Conservation (phyloP, 768 basidiomycete genomes). For the Boletus coccyginus region DNA sequence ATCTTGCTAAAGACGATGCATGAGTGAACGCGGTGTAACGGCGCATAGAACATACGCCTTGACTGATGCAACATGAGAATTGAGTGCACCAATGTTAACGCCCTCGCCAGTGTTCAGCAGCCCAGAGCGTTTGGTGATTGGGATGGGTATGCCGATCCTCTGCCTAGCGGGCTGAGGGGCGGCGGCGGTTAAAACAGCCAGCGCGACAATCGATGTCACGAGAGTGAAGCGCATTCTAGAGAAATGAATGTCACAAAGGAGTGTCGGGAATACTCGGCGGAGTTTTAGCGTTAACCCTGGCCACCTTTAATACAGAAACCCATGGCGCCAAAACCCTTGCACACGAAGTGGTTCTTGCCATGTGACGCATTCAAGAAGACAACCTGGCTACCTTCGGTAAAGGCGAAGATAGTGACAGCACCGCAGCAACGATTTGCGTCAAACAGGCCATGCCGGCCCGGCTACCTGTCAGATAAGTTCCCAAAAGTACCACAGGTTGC, state of each 20-base stretch:
- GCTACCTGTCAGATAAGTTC: neutral
- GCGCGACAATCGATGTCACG: neutral
- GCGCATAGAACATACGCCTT: constrained; percentile 6
- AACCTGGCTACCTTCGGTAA: neutral
- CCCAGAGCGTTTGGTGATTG: constrained; percentile 5
- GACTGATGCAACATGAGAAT: constrained; percentile 1
- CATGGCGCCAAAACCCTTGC: too few relatives aligned
- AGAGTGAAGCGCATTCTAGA: constrained; percentile 10
- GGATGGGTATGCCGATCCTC: neutral
- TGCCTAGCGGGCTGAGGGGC: neutral
- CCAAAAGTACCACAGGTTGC: neutral
- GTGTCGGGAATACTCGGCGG: neutral
- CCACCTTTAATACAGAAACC: neutral
- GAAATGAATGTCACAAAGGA: neutral
- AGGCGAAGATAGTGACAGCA: neutral
- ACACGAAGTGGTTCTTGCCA: neutral
- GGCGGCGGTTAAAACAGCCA: constrained; percentile 8
- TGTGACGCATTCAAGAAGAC: neutral
- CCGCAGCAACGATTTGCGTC: neutral
- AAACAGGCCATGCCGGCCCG: neutral
- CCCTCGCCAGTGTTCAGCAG: constrained; percentile 6
- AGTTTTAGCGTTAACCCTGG: neutral
- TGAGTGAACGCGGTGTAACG: neutral
- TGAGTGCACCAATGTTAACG: constrained; percentile 7
- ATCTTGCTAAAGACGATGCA: constrained; percentile 6